These are phyloP conservation scores for Heracleum sosnowskyi DNA, from an alignment of 129 eudicot species.

Conservation along the genomic window DNA sequence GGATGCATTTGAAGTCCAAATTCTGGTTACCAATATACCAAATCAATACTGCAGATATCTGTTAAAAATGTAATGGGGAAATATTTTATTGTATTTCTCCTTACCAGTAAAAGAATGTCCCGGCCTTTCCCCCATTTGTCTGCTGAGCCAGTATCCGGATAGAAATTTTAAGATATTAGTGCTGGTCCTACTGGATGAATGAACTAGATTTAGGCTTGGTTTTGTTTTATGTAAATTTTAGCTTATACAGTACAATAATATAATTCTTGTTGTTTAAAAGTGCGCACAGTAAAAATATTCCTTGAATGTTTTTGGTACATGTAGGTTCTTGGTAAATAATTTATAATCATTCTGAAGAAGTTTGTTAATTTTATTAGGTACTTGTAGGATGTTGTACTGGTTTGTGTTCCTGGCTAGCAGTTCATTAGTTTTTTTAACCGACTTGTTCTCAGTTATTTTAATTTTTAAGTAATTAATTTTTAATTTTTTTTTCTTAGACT, in stretches of 20 bases:
- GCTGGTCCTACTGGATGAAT: neutral
- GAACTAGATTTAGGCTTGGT: neutral
- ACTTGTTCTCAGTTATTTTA: neutral
- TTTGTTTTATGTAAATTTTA: too few species aligned
- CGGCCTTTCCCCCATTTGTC: neutral
- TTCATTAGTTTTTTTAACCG: neutral
- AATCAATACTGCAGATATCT: neutral
- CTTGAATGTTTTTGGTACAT: neutral
- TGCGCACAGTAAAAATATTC: neutral
- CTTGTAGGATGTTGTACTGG: neutral
- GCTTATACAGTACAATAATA: neutral
- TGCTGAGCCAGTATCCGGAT: neutral
- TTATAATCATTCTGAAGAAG: neutral
- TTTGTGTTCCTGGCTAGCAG: neutral
- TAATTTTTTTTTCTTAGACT: neutral
- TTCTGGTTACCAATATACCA: neutral
- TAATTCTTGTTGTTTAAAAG: neutral
- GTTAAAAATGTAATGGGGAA: neutral
- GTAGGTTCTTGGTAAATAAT: neutral
- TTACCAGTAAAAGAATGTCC: neutral
- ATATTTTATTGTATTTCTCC: neutral
- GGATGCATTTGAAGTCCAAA: neutral
- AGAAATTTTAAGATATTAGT: neutral
- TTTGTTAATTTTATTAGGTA: neutral
- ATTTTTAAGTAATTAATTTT: too few species aligned